These are phyloP conservation scores for Vachellia pachyceras DNA, from an alignment of 306 rosid genomes.

Conservation along the genomic window DNA sequence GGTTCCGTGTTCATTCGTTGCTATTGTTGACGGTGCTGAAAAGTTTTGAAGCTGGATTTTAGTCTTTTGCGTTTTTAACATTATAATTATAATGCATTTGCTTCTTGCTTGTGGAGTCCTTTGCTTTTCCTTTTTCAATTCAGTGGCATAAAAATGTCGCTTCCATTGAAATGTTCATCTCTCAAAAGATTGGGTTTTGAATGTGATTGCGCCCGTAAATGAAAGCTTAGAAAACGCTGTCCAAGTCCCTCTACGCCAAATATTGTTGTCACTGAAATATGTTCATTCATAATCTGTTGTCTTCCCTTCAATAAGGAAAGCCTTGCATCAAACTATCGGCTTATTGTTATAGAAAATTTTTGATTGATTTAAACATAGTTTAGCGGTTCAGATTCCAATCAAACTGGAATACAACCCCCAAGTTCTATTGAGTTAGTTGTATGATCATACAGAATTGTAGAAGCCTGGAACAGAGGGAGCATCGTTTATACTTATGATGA, in stretches of 20 bases:
- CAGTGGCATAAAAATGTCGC: background rate
- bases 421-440: constrained; percentile 1
- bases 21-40: background rate
- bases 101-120: constrained; percentile 14
- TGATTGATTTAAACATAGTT: background rate
- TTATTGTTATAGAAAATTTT: constrained; percentile 16
- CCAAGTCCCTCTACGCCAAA: background rate
- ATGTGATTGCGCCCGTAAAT: background rate
- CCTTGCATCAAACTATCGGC: background rate
- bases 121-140: background rate
- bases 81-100: constrained; percentile 12
- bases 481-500: constrained; percentile 6
- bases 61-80: constrained; percentile 2
- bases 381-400: constrained; percentile 3
- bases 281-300: background rate
- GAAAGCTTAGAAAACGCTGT: background rate
- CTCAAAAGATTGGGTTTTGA: constrained; percentile 31
- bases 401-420: background rate
- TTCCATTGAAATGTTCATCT: constrained; percentile 25
- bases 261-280: background rate
- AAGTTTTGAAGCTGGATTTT: background rate
- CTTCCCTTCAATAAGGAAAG: background rate
- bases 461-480: background rate
- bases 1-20: background rate
- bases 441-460: background rate